Base-by-base conservation (phyloP, 352 stramenopile genomes). In the Elongisporangium prolatum region DNA sequence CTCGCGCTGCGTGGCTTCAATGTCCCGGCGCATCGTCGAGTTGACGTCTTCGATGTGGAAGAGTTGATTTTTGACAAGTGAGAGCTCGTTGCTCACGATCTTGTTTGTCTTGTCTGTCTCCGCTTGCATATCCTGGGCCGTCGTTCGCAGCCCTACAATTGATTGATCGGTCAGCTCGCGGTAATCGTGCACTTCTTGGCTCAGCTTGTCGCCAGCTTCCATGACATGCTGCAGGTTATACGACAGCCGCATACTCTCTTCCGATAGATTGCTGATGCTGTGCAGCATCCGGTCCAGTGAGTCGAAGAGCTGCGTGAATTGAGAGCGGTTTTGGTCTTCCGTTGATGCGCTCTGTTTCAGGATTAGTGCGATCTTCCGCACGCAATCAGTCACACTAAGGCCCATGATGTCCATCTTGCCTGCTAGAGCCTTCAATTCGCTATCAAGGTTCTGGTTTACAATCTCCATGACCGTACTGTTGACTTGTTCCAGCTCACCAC, bases 1-100 rank as follows among this genome's bases (percentile, higher is more conserved):
- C 7, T 89, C 77, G 17, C 67, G 61, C 24, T 87, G 76, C 0
- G 79, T 88, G 14, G 73, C 69, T 51, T 90, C 79, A 11, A 90
- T 71, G 20, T 87, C 79, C 7, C 78, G 67, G 16, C 75, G 76
- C 47, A 90, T 57, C 2, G 65, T 72, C 1, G 82, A 88, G 7
- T 76, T 84, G 1, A 74, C 68, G 49, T 92, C 82, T 63, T 92
- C 82, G 8, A 88, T 72, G 57, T 86, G 75, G 63, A 89, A 92
- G 2, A 92, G 67, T 37, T 92, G 80, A 59, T 86, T 89, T 60
- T 90, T 92, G 34, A 86, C 69, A 37, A 81, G 28, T 0, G 62
- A 57, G 11, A 92, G 58, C 61, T 92, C 82, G 24, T 86, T 89
- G 38, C 89, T 80, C 14, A 77, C 72, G 1, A 65, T 63, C 40